A percentile compares a stretch with the other conserved stretches of the same genome.
phyloP scores from a whole-genome alignment of 2,329 filamentous ascomycete genomes.

The Aspergillus candidus region DNA sequence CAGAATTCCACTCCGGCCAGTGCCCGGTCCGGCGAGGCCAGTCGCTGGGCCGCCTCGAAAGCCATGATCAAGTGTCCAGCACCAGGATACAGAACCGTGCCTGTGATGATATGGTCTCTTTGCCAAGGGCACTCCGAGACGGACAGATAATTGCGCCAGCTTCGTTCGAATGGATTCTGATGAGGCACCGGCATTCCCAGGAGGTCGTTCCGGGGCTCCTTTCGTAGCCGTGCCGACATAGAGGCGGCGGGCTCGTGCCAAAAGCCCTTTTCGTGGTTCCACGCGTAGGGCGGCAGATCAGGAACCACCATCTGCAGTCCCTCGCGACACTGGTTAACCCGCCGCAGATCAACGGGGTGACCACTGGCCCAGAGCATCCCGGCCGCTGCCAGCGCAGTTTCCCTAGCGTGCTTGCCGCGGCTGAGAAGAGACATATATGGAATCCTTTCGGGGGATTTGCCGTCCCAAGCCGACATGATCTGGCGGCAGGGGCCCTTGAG shows the following conservation, averaged over 20 bases:
- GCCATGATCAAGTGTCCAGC: slow-evolving; percentile 20
- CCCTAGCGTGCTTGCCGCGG: slow-evolving; percentile 10
- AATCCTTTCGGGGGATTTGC: slow-evolving; percentile 3
- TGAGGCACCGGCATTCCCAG: slow-evolving; percentile 18
- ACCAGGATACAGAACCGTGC: slow-evolving; percentile 19
- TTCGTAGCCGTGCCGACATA: slow-evolving; percentile 20
- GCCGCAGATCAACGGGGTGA: slow-evolving; percentile 2
- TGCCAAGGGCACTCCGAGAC: slow-evolving; percentile 38
- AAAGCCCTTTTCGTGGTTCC: slow-evolving; percentile 34
- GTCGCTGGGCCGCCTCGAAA: slow-evolving; percentile 16
- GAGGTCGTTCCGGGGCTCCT: slow-evolving; percentile 18
- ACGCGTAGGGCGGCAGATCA: slow-evolving; percentile 39
- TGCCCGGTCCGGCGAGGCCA: slow-evolving; percentile 7
- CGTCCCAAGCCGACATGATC: slow-evolving; percentile 10
- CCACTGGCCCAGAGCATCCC: slow-evolving; percentile 14
- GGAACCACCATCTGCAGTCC: slow-evolving; percentile 3
- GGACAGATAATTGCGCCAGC: slow-evolving; percentile 44
- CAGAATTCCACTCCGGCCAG: slow-evolving; percentile 15
- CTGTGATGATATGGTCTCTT: slow-evolving; percentile 36
- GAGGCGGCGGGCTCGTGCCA: slow-evolving; percentile 31
- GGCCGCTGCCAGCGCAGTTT: slow-evolving; percentile 8
- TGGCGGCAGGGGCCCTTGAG: slow-evolving; percentile 20
- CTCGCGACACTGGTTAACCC: background rate
- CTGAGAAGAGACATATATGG: slow-evolving; percentile 8
- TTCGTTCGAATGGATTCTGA: slow-evolving; percentile 22